A percentile compares a stretch with the other conserved stretches of the same genome.
phyloP scores from a whole-genome alignment of 139 green algal species.

The Auxenochlorella pyrenoidosa region DNA sequence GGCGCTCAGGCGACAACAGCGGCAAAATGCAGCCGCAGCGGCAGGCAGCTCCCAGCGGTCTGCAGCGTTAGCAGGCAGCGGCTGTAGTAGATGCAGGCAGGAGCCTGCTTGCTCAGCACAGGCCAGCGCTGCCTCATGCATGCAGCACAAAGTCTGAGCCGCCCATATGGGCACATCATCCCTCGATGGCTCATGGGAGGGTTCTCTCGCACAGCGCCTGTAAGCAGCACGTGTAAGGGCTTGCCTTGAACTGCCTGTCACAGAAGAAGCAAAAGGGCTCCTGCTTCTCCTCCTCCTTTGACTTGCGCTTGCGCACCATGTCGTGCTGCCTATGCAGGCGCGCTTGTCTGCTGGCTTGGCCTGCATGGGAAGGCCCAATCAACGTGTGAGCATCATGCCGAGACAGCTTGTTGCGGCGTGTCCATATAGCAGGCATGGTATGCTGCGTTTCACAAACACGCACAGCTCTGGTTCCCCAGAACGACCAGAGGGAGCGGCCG shows the following conservation, averaged over 20 bases:
- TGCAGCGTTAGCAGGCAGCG: too few relatives aligned
- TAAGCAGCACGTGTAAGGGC: not conserved
- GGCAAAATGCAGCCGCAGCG: not conserved
- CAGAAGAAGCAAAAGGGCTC: constrained; percentile 91
- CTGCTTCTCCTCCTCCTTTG: constrained; percentile 55
- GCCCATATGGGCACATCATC: too few relatives aligned
- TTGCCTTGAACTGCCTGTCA: constrained; percentile 59
- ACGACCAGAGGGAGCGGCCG: not conserved
- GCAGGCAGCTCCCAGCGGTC: too few relatives aligned
- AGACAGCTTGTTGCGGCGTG: not conserved
- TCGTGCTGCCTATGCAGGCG: too few relatives aligned
- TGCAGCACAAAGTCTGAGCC: not conserved
- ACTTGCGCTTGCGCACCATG: constrained; percentile 76
- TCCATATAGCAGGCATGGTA: too few relatives aligned
- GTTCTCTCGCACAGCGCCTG: too few relatives aligned
- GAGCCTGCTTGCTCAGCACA: not conserved
- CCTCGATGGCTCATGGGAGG: too few relatives aligned
- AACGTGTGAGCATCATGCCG: not conserved
- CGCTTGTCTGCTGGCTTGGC: too few relatives aligned
- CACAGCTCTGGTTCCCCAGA: not conserved
- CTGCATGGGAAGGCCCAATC: not conserved
- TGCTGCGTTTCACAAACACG: not conserved
- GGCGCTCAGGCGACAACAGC: too few relatives aligned
- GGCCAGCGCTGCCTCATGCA: not conserved
- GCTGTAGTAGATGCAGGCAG: too few relatives aligned